Conservation (phyloP, 345 rosid genomes). For the Moringa oleifera region DNA sequence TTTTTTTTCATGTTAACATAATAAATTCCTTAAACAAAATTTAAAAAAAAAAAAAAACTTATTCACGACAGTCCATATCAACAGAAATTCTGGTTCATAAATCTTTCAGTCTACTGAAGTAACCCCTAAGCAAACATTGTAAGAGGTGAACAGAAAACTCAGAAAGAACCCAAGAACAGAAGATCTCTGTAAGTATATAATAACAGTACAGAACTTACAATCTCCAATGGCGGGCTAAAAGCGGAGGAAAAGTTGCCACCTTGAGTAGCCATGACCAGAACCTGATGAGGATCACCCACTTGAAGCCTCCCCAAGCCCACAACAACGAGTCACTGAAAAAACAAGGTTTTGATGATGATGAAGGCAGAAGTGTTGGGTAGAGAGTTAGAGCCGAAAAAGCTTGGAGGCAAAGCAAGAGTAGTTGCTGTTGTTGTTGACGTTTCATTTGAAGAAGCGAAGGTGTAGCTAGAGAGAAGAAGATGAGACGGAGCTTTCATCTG, state of each 20-base stretch:
- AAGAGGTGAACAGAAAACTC: no score
- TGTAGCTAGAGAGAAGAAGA: constrained; percentile 24
- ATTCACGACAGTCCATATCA: no score
- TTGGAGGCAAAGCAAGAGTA: constrained; percentile 38
- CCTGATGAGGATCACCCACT: background rate
- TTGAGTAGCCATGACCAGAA: constrained; percentile 20
- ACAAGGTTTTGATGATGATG: constrained; percentile 19
- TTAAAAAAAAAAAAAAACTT: no score
- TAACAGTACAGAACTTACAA: constrained; percentile 32
- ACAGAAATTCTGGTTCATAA: no score
- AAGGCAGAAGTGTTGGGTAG: background rate
- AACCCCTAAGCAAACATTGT: no score
- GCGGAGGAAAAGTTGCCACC: constrained; percentile 10
- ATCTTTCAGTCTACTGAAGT: no score
- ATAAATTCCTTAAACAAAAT: no score
- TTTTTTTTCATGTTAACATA: no score
- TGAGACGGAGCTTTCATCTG: constrained; percentile 54
- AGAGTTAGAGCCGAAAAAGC: constrained; percentile 8
- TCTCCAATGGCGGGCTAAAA: constrained; percentile 21
- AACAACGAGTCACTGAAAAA: constrained; percentile 18
- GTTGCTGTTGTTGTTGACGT: constrained; percentile 22
- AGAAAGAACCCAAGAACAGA: no score
- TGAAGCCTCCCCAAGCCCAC: constrained; percentile 1
- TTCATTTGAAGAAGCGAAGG: background rate
- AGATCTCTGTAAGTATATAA: no score